These are phyloP conservation scores for Mucor indicus DNA, from an alignment of 371 early-diverging fungal genomes.

Conservation along the genomic window DNA sequence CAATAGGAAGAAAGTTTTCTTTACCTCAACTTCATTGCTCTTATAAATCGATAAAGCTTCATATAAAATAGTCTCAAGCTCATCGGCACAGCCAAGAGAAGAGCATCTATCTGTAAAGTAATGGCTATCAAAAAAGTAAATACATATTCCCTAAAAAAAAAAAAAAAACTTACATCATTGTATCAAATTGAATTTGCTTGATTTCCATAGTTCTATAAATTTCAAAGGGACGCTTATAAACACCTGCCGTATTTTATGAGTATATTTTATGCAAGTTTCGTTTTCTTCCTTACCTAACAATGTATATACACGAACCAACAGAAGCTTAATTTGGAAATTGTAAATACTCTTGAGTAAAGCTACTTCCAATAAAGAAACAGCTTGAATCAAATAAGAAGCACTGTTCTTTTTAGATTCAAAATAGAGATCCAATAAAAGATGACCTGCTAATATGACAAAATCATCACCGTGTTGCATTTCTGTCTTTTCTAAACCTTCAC, in stretches of 20 bases:
- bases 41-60: constrained; percentile 70
- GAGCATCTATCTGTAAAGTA: constrained; percentile 66
- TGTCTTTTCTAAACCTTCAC: constrained; percentile 65
- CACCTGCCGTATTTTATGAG: constrained; percentile 37
- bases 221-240: constrained; percentile 60
- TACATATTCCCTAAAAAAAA: background rate
- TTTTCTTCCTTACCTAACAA: constrained; percentile 52
- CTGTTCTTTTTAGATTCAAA: constrained; percentile 24
- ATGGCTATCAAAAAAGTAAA: constrained; percentile 38
- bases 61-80: constrained; percentile 52
- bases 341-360: constrained; percentile 72
- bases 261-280: no score
- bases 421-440: constrained; percentile 57
- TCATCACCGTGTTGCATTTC: constrained; percentile 84
- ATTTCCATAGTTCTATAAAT: constrained; percentile 77
- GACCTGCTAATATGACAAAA: constrained; percentile 65
- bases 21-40: constrained; percentile 69
- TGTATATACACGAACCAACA: constrained; percentile 77
- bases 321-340: constrained; percentile 81
- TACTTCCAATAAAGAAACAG: constrained; percentile 69
- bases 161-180: constrained; percentile 58
- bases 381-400: constrained; percentile 35
- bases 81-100: constrained; percentile 51
- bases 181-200: constrained; percentile 89
- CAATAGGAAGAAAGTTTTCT: background rate